Evolutionary conservation across 345 rosid genomes (phyloP), one percentile per base, ranked within the genome.

Genomic region (Pseudoturritis turrita): DNA sequence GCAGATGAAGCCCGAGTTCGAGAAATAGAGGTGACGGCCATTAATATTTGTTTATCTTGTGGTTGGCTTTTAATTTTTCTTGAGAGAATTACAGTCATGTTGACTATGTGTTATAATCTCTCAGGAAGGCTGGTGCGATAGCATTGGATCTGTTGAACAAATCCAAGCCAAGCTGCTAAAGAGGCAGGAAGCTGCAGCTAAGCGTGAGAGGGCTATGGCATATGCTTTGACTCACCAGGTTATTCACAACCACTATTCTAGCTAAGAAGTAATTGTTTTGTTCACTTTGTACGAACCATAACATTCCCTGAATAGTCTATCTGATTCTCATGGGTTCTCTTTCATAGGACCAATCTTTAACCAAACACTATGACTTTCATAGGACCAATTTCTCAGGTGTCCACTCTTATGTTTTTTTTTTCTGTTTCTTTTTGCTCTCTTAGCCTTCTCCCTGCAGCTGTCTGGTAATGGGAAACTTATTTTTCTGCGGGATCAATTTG

Each of bases 181-280:
- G 86, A 80, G 98, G 73, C 97, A 96, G 84, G 96, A 88, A 81
- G 99, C 99, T 82, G 99, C 98, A 53, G 96, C 95, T 54, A 96
- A 90, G 83, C 97, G 99, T 51, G 99, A 96, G 84, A 90, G 99
- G 76, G 97, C 99, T 37, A 96, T 92, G 95, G 98, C 99, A 13
- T 96, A 92, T 87, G 98, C 99, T 74, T 71, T 96, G 75, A 86
- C 99, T 28, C 98, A 96, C 79, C 98, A 96, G 92, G 99, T 96
- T 73, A 78, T 64, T 40, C 41, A 14, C 56, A 37, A 23, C 40
- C 43, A 14, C 53, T 70, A 39, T 46, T 17, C 61, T 49, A 37
- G 11, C 53, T 57, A n/a, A 56, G 41, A 58, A 37, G 51, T 62
- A 35, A 36, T 36, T 50, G 9, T 6, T 51, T 8, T 53, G 13